These are phyloP conservation scores for Taphrina pruni DNA, from an alignment of 1,139 yeast genomes.

Conservation along the genomic window DNA sequence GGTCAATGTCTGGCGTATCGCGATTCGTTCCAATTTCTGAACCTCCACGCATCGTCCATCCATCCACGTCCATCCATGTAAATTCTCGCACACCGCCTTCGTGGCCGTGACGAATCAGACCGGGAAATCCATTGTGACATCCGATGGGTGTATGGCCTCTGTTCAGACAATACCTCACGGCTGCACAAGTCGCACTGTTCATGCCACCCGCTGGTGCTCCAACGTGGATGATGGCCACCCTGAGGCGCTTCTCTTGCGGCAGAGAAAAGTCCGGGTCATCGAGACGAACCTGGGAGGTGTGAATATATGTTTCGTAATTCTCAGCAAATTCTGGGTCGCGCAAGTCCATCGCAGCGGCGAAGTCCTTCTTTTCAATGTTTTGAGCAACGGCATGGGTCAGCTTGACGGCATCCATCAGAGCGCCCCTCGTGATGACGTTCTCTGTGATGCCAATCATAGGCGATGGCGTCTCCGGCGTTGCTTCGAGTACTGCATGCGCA, in stretches of 20 bases:
- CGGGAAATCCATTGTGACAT: conserved; percentile 90
- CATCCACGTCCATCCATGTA: conserved; percentile 84
- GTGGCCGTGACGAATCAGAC: conserved; percentile 67
- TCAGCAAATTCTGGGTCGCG: conserved; percentile 89
- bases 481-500: conserved; percentile 85
- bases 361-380: conserved; percentile 78
- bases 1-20: conserved; percentile 76
- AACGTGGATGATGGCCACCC: conserved; percentile 81
- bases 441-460: conserved; percentile 92
- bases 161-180: conserved; percentile 87
- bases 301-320: conserved; percentile 63
- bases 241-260: conserved; percentile 53
- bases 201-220: conserved; percentile 99
- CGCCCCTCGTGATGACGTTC: conserved; percentile 81
- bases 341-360: conserved; percentile 81
- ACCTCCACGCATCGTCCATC: conserved; percentile 92
- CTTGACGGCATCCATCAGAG: conserved; percentile 85
- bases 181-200: conserved; percentile 90
- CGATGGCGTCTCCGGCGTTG: conserved; percentile 89
- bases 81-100: conserved; percentile 71
- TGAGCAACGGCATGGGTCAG: conserved; percentile 85
- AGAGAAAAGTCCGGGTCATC: conserved; percentile 45
- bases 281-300: conserved; percentile 49
- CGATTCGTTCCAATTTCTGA: conserved; percentile 95
- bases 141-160: conserved; percentile 88